Base-by-base conservation (phyloP, 768 basidiomycete species). In the Auricularia sp. region DNA sequence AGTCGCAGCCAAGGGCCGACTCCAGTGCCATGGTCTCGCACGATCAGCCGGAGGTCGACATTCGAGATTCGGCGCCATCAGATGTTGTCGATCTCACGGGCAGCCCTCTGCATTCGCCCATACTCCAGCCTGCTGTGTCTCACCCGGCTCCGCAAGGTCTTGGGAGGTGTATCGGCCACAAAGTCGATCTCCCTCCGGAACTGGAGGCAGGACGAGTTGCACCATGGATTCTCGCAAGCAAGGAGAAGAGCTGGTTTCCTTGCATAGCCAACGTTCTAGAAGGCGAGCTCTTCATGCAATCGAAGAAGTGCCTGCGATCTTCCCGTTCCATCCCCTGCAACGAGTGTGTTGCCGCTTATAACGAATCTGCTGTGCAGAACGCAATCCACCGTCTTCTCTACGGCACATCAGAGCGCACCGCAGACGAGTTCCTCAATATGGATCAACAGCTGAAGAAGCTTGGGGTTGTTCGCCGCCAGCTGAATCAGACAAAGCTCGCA, bases 51-150 rank as follows among this genome's bases (percentile, higher is more conserved):
- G 39, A 39, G 39, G 39, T 21, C 10, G 62, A 62, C 61, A 21
- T 42, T 3, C 63, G 14, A 33, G 65, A 56, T 21, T 64, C 66
- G 39, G 39, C 56, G 21, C 62, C 65, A 33, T 69, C 1, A 23
- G 23, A 69, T 62, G 68, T 62, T 7, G 66, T 69, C 61, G 65
- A 60, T 47, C 61, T 69, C 18, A 66, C 68, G 23, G 42, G 35
- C 29, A 23, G 12, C 7, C 35, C 43, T 33, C 44, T 33, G 16
- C 39, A 54, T 11, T 67, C 65, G n/a, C n/a, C n/a, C n/a, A n/a
- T n/a, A n/a, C n/a, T n/a, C n/a, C n/a, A n/a, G 3, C 68, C 68
- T 68, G 39, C 39, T 7, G 39, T 12, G 8, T 6, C 12, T 1
- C 2, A 39, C 12, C 8, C 39, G 39, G 12, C 39, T 39, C 12